Conservation (phyloP, 1,284 basidiomycete genomes). For the Tylopilus sp. region DNA sequence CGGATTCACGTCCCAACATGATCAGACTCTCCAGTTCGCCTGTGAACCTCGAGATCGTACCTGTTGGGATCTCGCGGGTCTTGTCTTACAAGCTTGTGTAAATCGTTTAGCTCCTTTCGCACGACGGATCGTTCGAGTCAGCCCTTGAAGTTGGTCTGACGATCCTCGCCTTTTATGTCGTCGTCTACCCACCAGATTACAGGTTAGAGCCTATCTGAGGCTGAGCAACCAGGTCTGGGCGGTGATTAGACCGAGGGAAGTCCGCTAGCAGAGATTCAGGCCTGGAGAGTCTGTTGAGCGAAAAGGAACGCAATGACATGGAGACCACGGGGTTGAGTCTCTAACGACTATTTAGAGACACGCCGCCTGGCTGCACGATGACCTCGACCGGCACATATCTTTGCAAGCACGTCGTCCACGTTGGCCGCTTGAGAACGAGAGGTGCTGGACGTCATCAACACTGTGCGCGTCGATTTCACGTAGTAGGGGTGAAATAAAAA, state of each 20-base stretch:
- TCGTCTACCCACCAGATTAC: slow-evolving; percentile 68
- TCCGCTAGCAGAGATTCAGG: slow-evolving; percentile 54
- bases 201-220: slow-evolving; percentile 37
- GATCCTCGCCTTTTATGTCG: slow-evolving; percentile 58
- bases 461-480: slow-evolving; percentile 57
- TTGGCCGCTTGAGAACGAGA: slow-evolving; percentile 75
- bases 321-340: background rate
- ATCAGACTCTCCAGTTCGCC: slow-evolving; percentile 23
- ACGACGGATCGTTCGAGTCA: slow-evolving; percentile 52
- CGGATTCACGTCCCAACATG: slow-evolving; percentile 10
- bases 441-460: slow-evolving; percentile 63
- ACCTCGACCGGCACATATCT: slow-evolving; percentile 49
- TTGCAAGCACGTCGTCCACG: slow-evolving; percentile 63
- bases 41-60: slow-evolving; percentile 36
- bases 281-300: slow-evolving; percentile 35
- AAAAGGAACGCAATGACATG: slow-evolving; percentile 1
- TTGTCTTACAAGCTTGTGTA: slow-evolving; percentile 56
- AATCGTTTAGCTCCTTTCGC: slow-evolving; percentile 62
- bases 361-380: too few relatives aligned
- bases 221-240: slow-evolving; percentile 41
- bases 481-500: slow-evolving; percentile 53
- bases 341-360: too few relatives aligned
- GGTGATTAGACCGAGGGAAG: slow-evolving; percentile 57
- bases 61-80: slow-evolving; percentile 38
- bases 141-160: slow-evolving; percentile 55